Base-by-base conservation (phyloP, 352 stramenopile species). In the Pythium brassicae region DNA sequence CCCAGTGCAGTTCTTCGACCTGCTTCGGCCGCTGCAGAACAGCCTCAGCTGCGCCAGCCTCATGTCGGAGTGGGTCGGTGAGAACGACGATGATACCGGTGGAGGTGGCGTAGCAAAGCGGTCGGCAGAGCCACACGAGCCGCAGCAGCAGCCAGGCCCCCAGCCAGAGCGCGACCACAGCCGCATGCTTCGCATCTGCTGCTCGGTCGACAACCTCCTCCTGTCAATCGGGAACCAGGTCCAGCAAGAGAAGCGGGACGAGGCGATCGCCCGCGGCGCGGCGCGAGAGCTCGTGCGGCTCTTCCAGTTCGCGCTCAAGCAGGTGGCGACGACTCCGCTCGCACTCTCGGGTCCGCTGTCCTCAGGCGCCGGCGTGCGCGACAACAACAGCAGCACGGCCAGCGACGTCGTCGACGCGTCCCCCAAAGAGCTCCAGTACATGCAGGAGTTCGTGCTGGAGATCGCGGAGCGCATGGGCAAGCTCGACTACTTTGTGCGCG, bases 151-250 rank as follows among this genome's bases (percentile, higher is more conserved):
- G n/a, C 62, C 61, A 37, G 10, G 11, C 27, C 68, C 63, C 6
- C 71, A 73, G 27, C 71, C 74, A 22, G 75, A 88, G 52, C 67
- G 75, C 10, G 72, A 83, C 1, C 63, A 57, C 15, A 87, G 76
- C 40, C 76, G 67, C n/a, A 78, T 89, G 55, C 20, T 87, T 6
- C 76, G 76, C 22, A 76, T 87, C 5, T 86, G 76, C 54, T 87
- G 76, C 53, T 89, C 78, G 3, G 57, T 89, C 22, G 76, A 89
- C 53, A 89, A 87, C 34, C 47, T 89, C 4, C 61, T 89, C 22
- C 52, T 87, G 11, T 73, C 76, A 1, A 77, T 89, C 9, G 68
- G 68, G 0, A 72, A 75, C 48, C 74, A 65, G 6, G 61, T 74
- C 8, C 70, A 85, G 34, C 63, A 84, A 40, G 55, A 86, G 29